Conservation (phyloP, 768 basidiomycete genomes). For the Mycena venus region DNA sequence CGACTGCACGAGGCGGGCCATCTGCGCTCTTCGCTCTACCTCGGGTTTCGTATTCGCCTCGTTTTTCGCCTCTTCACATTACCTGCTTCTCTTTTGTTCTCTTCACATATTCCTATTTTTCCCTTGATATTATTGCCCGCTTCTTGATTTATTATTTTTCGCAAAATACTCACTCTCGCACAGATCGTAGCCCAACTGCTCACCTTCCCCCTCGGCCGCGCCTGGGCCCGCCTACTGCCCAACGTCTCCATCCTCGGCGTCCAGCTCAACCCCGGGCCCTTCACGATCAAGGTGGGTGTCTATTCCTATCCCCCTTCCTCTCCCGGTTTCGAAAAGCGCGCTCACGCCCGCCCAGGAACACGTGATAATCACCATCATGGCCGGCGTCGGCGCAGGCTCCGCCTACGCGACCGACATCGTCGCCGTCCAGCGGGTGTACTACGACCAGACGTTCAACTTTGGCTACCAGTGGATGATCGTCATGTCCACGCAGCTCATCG, state of each 20-base stretch:
- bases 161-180: neutral
- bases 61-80: neutral
- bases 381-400: constrained; percentile 64
- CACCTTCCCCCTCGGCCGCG: constrained; percentile 73
- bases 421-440: constrained; percentile 81
- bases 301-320: too few relatives aligned
- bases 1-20: too few relatives aligned
- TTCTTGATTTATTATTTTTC: neutral
- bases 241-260: constrained; percentile 65
- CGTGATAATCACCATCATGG: constrained; percentile 76
- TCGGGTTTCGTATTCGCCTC: neutral
- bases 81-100: neutral
- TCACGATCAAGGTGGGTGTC: constrained; percentile 82
- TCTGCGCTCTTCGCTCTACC: neutral
- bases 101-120: neutral
- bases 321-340: too few relatives aligned
- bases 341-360: too few relatives aligned
- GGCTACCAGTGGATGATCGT: constrained; percentile 84
- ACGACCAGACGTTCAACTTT: constrained; percentile 74
- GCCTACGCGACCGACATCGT: constrained; percentile 82
- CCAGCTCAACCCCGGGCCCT: constrained; percentile 75
- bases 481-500: constrained; percentile 82
- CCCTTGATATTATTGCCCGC: neutral
- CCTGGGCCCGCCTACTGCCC: constrained; percentile 71
- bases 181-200: constrained; percentile 79